Evolutionary conservation across 1,284 basidiomycete species (phyloP), one percentile per base, ranked within the genome.

Genomic region (Ganoderma sinense): DNA sequence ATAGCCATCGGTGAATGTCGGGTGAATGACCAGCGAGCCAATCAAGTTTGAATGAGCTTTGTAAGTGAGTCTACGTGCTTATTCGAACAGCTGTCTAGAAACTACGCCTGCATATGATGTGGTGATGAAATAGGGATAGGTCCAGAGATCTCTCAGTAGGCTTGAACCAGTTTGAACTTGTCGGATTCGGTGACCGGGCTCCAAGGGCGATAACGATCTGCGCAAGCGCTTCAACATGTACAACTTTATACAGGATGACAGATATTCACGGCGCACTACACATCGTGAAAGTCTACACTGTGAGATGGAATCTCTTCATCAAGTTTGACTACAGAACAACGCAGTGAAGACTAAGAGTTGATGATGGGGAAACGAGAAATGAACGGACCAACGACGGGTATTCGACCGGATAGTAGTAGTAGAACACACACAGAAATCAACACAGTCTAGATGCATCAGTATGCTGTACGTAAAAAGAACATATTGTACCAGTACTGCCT

Each of bases 341-440:
- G 16, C 29, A 29, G 53, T 56, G 53, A 29, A 6, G 29, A 33
- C 53, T 7, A 51, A 16, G 7, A 56, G 53, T 16, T 31, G 13
- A 7, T 6, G 31, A 56, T 13, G 7, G 26, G 31, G 16, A 43
- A 40, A 40, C 31, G 31, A 40, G n/a, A 51, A 51, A 51, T 51
- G 26, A 29, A 45, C 13, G 23, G 18, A 56, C 40, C 10, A 39
- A 67, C 18, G 36, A 51, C 65, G 61, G 66, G 66, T 67, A 67
- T 67, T 51, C 36, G 58, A 62, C 58, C 58, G 51, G 65, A 31
- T 20, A 33, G 61, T 87, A 83, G 31, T 29, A 31, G 55, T 18
- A 58, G 11, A 23, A n/a, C 20, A 23, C 59, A 41, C 23, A n/a
- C 33, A 40, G 18, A 41, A 71, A 71, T 64, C 72, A 67, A 71